Evolutionary conservation across 352 stramenopile genomes (phyloP).

Genomic region (Thalassiosira ordinaria): DNA sequence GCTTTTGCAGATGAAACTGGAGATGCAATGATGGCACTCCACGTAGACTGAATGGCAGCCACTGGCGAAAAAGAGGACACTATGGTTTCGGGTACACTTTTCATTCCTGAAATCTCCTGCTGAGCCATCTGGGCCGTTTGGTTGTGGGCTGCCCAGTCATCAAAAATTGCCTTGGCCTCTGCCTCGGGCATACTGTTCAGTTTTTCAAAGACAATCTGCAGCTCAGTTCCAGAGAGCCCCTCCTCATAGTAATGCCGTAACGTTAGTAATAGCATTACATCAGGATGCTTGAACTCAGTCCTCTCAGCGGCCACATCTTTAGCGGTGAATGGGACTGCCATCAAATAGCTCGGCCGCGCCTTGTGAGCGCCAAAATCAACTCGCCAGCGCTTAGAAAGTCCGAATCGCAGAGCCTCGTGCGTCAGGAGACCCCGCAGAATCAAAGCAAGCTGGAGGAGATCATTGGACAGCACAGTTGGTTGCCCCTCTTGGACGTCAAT

Average conservation of each 20-base stretch:
- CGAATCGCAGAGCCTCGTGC: conserved; percentile 14
- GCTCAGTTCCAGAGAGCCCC: neutral
- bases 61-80: no score
- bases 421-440: conserved; percentile 18
- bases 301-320: conserved; percentile 23
- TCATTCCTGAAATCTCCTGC: neutral
- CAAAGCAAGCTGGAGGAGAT: neutral
- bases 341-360: neutral
- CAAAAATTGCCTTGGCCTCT: conserved; percentile 8
- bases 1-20: neutral
- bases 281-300: conserved; percentile 21
- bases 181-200: neutral
- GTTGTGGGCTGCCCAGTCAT: conserved; percentile 5
- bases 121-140: neutral
- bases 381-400: neutral
- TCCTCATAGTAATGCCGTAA: conserved; percentile 15
- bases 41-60: neutral
- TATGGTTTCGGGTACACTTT: neutral
- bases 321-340: conserved; percentile 13
- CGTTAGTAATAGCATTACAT: conserved; percentile 5
- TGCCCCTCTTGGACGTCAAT: neutral
- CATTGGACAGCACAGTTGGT: neutral
- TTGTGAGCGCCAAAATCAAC: conserved; percentile 21
- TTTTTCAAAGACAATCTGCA: conserved; percentile 1
- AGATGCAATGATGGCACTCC: neutral